Evolutionary conservation across 495 filamentous ascomycete genomes (phyloP).

Genomic region (Penicillium cosmopolitanum): DNA sequence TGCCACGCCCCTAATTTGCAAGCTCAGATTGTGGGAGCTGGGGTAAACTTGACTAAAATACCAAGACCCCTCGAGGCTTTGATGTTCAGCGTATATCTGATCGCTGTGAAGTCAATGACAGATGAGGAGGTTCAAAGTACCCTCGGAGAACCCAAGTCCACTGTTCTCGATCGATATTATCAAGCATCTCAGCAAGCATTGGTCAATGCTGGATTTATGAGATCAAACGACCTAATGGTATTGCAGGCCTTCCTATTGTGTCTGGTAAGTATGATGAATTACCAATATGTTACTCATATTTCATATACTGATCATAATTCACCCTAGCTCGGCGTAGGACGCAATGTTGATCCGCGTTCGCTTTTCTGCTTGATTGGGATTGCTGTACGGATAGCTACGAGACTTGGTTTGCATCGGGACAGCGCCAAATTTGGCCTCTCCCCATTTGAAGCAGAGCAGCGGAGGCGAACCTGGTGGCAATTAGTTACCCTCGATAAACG

Average conservation of each 20-base stretch:
- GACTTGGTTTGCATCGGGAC: constrained; percentile 56
- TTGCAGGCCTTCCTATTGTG: constrained; percentile 73
- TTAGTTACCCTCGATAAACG: constrained; percentile 66
- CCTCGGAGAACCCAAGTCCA: constrained; percentile 14
- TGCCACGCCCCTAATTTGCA: constrained; percentile 52
- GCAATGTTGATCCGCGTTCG: constrained; percentile 57
- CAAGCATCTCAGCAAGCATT: constrained; percentile 71
- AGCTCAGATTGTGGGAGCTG: constrained; percentile 30
- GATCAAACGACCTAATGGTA: constrained; percentile 64
- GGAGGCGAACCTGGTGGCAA: constrained; percentile 75
- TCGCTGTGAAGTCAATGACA: constrained; percentile 63
- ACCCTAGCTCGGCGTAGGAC: constrained; percentile 43
- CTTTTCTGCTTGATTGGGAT: constrained; percentile 63
- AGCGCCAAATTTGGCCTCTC: constrained; percentile 61
- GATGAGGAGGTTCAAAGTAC: constrained; percentile 22
- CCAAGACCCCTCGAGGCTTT: constrained; percentile 60
- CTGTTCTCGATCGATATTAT: constrained; percentile 63
- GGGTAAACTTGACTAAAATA: constrained; percentile 29
- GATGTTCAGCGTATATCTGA: constrained; percentile 75
- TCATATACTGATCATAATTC: not conserved
- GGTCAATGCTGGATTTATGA: constrained; percentile 67
- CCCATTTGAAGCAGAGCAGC: constrained; percentile 69
- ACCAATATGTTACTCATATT: not conserved
- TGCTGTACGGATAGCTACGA: constrained; percentile 69
- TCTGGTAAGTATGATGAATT: constrained; percentile 35